These are phyloP conservation scores for Colletotrichum falcatum DNA, from an alignment of 2,329 filamentous ascomycete species.

Conservation along the genomic window DNA sequence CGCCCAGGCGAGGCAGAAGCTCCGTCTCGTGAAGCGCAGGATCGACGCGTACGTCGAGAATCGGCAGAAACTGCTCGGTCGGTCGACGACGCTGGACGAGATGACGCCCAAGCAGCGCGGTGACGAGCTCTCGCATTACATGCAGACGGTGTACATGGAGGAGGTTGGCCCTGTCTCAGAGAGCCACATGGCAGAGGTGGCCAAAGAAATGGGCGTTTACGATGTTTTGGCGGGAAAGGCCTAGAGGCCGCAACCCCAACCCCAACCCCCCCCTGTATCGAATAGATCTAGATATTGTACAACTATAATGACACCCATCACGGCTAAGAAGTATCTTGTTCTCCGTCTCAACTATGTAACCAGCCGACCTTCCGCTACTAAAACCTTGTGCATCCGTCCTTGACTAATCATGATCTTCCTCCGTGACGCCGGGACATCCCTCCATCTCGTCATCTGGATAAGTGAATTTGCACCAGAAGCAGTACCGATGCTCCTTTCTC, in stretches of 20 bases:
- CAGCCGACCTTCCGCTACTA: not conserved
- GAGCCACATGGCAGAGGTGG: constrained; percentile 49
- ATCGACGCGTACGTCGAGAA: constrained; percentile 51
- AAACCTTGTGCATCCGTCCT: not conserved
- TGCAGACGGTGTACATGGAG: constrained; percentile 56
- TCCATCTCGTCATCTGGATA: constrained; percentile 83
- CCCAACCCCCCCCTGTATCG: constrained; percentile 22
- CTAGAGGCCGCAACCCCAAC: constrained; percentile 14
- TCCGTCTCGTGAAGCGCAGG: constrained; percentile 56
- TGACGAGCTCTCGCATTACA: constrained; percentile 57
- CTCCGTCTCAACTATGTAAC: not conserved
- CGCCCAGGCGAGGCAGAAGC: constrained; percentile 53
- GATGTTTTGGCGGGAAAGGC: constrained; percentile 43
- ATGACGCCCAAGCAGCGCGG: constrained; percentile 53
- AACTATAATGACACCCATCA: constrained; percentile 33
- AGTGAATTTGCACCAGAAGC: constrained; percentile 93
- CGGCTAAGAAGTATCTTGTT: not conserved
- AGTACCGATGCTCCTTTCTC: constrained; percentile 80
- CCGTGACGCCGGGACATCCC: constrained; percentile 87
- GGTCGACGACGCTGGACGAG: constrained; percentile 48
- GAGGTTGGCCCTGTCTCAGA: constrained; percentile 41
- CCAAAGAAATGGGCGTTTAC: constrained; percentile 59
- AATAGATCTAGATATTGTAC: constrained; percentile 29
- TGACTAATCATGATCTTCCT: constrained; percentile 79
- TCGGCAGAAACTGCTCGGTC: constrained; percentile 44